Evolutionary conservation across 2,329 filamentous ascomycete species (phyloP).

Genomic region (Botrytis byssoidea): DNA sequence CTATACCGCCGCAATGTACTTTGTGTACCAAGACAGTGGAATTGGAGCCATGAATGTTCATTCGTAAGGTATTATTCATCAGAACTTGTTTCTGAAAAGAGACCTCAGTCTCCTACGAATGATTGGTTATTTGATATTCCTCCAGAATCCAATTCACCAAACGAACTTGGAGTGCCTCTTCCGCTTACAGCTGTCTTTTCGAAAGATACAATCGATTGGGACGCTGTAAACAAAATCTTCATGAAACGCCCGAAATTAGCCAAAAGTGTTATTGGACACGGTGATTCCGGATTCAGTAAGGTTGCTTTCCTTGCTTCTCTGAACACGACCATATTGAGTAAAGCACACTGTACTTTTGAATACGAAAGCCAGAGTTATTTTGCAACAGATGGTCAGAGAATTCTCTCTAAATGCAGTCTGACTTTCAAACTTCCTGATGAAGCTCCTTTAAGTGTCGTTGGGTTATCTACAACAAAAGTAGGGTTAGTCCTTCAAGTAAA

Average conservation of each 20-base stretch:
- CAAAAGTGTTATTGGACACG: not conserved
- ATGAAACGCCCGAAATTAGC: not conserved
- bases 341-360: not conserved
- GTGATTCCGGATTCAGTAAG: not conserved
- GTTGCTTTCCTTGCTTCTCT: not conserved
- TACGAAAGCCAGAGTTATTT: not conserved
- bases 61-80: not conserved
- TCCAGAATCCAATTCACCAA: not conserved
- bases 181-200: not conserved
- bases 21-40: not conserved
- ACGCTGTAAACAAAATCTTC: not conserved
- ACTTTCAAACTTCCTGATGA: not conserved
- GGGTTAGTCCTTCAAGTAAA: not conserved
- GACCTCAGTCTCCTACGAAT: not conserved
- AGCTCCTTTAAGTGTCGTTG: not conserved
- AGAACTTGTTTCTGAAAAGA: not conserved
- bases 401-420: not conserved
- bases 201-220: slow-evolving; percentile 6
- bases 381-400: too few species aligned
- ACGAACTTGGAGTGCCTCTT: not conserved
- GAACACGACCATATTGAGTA: not conserved
- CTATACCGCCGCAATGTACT: slow-evolving; percentile 6
- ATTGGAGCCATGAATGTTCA: not conserved
- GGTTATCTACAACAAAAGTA: not conserved
- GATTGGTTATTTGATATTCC: slow-evolving; percentile 6